phyloP scores from a whole-genome alignment of 257 asterid genomes.

The Salvia miltiorrhiza region DNA sequence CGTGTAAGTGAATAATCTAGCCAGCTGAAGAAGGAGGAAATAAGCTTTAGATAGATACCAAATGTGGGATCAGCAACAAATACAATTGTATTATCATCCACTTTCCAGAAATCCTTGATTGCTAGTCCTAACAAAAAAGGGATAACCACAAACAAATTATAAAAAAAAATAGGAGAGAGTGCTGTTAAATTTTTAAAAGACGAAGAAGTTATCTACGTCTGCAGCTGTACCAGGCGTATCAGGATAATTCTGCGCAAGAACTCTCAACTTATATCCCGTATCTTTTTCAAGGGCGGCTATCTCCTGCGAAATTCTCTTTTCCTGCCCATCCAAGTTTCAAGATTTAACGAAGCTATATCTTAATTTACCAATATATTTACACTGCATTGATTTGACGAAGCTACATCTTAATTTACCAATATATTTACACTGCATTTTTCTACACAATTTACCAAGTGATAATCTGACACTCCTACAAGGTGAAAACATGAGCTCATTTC shows the following conservation, averaged over 20 bases:
- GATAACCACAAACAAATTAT: no score
- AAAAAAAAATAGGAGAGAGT: no score
- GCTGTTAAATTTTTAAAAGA: neutral
- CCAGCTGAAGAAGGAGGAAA: neutral
- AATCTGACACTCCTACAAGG: neutral
- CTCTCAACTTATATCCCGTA: slow-evolving; percentile 82
- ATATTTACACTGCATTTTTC: no score
- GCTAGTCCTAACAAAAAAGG: slow-evolving; percentile 59
- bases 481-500: neutral
- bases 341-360: slow-evolving; percentile 1
- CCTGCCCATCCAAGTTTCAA: slow-evolving; percentile 40
- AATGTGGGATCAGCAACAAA: slow-evolving; percentile 97
- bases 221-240: slow-evolving; percentile 72
- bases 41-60: slow-evolving; percentile 37
- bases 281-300: slow-evolving; percentile 75
- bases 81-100: slow-evolving; percentile 83
- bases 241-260: slow-evolving; percentile 92
- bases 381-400: slow-evolving; percentile 5
- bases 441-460: slow-evolving; percentile 3
- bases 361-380: no score
- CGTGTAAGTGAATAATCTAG: neutral
- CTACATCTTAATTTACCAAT: neutral
- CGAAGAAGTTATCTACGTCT: neutral
- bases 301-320: slow-evolving; percentile 67
- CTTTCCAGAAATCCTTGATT: slow-evolving; percentile 83